A percentile compares a stretch with the other conserved stretches of the same genome.
These are phyloP conservation scores for Didymella pomorum DNA, from an alignment of 2,329 filamentous ascomycete genomes.

Conservation along the genomic window DNA sequence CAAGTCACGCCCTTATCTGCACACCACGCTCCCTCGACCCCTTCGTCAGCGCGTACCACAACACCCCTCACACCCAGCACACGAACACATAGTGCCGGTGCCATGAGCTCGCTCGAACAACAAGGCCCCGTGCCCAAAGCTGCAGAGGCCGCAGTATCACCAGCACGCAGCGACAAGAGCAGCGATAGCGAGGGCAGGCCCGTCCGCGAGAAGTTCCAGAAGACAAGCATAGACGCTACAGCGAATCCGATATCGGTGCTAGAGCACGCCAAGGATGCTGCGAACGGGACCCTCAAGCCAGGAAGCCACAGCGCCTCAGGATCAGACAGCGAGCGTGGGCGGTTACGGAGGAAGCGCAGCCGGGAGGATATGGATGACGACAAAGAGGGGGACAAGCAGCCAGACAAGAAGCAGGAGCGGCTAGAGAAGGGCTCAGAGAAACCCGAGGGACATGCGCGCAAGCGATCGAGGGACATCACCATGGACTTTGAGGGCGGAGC, in stretches of 20 bases:
- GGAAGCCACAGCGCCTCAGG: constrained; percentile 42
- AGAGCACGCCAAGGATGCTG: constrained; percentile 30
- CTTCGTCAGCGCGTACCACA: constrained; percentile 13
- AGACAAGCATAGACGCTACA: constrained; percentile 63
- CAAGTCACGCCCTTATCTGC: not conserved
- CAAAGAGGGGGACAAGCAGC: constrained; percentile 41
- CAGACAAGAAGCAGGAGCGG: constrained; percentile 44
- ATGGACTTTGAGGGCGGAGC: constrained; percentile 42
- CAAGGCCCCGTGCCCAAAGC: constrained; percentile 25
- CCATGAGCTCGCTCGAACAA: constrained; percentile 39
- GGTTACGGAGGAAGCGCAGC: constrained; percentile 56
- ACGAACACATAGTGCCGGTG: constrained; percentile 19
- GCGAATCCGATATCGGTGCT: constrained; percentile 28
- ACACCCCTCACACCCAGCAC: constrained; percentile 8
- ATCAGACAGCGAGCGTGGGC: constrained; percentile 49
- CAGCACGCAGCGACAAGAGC: constrained; percentile 51
- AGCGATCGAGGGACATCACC: constrained; percentile 57
- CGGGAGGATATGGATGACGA: constrained; percentile 55
- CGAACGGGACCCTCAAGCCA: constrained; percentile 33
- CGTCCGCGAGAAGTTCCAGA: constrained; percentile 67
- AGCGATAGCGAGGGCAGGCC: constrained; percentile 62
- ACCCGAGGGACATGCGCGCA: constrained; percentile 53
- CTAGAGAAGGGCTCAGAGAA: constrained; percentile 35
- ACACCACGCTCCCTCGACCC: constrained; percentile 6
- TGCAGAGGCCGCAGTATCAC: constrained; percentile 30